Percentiles rank a stretch among this genome's conserved stretches.
Evolutionary conservation across 306 rosid genomes (phyloP).

Genomic region (Elaeagnus macrophylla): DNA sequence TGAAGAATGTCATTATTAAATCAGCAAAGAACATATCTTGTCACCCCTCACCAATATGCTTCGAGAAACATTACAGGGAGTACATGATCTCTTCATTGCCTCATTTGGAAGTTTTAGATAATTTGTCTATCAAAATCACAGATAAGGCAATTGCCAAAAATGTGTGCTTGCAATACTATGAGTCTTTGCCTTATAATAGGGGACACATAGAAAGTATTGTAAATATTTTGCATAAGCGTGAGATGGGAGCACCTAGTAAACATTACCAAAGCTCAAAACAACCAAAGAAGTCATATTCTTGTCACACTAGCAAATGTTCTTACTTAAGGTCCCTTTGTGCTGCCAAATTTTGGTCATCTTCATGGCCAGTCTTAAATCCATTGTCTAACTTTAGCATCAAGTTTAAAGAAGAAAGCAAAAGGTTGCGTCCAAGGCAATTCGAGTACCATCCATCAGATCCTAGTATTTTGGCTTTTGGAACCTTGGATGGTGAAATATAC

Average conservation of each 20-base stretch:
- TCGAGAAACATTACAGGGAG: conserved; percentile 64
- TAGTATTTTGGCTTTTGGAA: conserved; percentile 68
- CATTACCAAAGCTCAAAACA: conserved; percentile 21
- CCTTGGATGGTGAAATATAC: conserved; percentile 67
- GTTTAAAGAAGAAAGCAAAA: conserved; percentile 33
- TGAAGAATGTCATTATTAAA: conserved; percentile 27
- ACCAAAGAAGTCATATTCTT: conserved; percentile 22
- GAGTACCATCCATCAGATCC: conserved; percentile 73
- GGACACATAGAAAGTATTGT: conserved; percentile 51
- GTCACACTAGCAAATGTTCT: conserved; percentile 40
- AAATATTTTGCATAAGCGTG: conserved; percentile 50
- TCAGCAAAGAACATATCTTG: conserved; percentile 36
- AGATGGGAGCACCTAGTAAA: conserved; percentile 43
- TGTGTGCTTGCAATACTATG: conserved; percentile 38
- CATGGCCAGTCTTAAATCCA: conserved; percentile 58
- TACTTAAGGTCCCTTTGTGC: conserved; percentile 64
- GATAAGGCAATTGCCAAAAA: conserved; percentile 53
- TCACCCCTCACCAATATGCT: conserved; percentile 66
- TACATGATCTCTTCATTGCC: conserved; percentile 58
- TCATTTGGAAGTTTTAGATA: conserved; percentile 51
- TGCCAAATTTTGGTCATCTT: conserved; percentile 65
- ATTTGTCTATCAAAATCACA: conserved; percentile 33
- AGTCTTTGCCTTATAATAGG: conserved; percentile 60
- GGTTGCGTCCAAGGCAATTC: conserved; percentile 67
- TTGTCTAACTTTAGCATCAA: conserved; percentile 23